Evolutionary conservation across 2,329 filamentous ascomycete species (phyloP), one percentile per base, ranked within the genome.

Genomic region (Fusarium sacchari): DNA sequence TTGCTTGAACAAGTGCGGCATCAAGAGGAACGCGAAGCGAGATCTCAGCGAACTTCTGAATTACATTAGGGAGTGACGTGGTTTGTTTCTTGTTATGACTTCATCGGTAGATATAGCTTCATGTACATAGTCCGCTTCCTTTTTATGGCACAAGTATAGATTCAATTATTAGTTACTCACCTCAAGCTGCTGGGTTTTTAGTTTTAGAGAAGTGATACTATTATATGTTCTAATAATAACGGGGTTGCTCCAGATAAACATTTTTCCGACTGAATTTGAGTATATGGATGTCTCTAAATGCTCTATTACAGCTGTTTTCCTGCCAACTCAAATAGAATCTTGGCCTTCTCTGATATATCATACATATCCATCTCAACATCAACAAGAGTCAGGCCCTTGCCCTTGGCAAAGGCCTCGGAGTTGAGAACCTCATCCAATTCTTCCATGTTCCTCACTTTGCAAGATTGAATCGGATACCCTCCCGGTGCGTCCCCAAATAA

Each of bases 1-100:
- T n/a, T 68, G 65, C 9, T 24, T 68, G 1, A 68, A 68, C n/a
- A 68, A 68, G 64, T 68, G 65, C 1, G 65, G 65, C 8, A 47
- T 68, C 1, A 68, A 68, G 30, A 61, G 64, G 2, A 68, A 68
- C 34, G 13, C 65, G 0, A 68, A 68, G 46, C 40, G 65, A 18
- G 55, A 62, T n/a, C 28, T 68, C 1, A 68, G 13, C 8, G 65
- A 68, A 22, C 36, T 68, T 1, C 36, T 68, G 26, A 39, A 34
- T 5, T 68, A 46, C n/a, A 2, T 8, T 1, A 20, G 17, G 30
- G 36, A 3, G 5, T 20, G 4, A 12, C 13, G 12, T 13, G 14
- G 1, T 30, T 17, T 12, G 7, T 10, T 40, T 10, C 18, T 18
- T 1, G 18, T 28, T 20, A 10, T 55, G 1, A 17, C 8, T 26